Percentiles rank a stretch among this genome's conserved stretches.
Evolutionary conservation across 2,329 filamentous ascomycete genomes (phyloP).

Genomic region (Penicillium sp.): DNA sequence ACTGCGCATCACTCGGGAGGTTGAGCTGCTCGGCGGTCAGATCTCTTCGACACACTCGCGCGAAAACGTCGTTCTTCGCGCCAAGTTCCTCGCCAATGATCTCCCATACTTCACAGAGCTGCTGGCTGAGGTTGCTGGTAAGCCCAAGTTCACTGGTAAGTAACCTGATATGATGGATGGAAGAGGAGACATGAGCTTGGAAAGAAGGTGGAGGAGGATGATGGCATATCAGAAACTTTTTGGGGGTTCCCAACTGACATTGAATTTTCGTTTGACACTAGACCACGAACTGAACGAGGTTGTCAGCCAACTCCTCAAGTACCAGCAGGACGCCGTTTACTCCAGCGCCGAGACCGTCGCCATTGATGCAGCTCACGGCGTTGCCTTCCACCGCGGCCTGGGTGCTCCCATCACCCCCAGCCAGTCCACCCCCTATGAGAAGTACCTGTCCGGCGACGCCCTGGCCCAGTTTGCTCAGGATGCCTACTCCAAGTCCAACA

Average conservation of each 20-base stretch:
- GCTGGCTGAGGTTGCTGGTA: slow-evolving; percentile 82
- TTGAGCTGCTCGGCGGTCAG: slow-evolving; percentile 91
- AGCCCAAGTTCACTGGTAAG: slow-evolving; percentile 78
- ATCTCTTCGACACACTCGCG: slow-evolving; percentile 85
- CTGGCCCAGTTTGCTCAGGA: slow-evolving; percentile 73
- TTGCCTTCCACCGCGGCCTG: slow-evolving; percentile 92
- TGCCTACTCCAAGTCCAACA: slow-evolving; percentile 85
- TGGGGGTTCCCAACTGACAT: slow-evolving; percentile 10
- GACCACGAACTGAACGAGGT: slow-evolving; percentile 91
- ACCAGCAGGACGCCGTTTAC: slow-evolving; percentile 73
- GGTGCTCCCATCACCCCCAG: slow-evolving; percentile 75
- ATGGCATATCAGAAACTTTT: slow-evolving; percentile 2
- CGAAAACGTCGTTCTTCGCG: slow-evolving; percentile 87
- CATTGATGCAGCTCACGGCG: slow-evolving; percentile 78
- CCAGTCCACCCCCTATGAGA: slow-evolving; percentile 68
- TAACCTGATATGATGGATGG: slow-evolving; percentile 2
- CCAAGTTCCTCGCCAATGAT: slow-evolving; percentile 93
- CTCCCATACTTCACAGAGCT: slow-evolving; percentile 97
- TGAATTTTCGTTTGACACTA: slow-evolving; percentile 40
- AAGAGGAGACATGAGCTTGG: not conserved
- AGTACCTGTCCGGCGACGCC: slow-evolving; percentile 72
- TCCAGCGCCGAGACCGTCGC: slow-evolving; percentile 67
- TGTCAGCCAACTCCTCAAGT: slow-evolving; percentile 71
- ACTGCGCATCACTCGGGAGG: slow-evolving; percentile 89
- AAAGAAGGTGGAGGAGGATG: not conserved